phyloP scores from a whole-genome alignment of 805 yeast genomes.

The Isabelozyma heimii region DNA sequence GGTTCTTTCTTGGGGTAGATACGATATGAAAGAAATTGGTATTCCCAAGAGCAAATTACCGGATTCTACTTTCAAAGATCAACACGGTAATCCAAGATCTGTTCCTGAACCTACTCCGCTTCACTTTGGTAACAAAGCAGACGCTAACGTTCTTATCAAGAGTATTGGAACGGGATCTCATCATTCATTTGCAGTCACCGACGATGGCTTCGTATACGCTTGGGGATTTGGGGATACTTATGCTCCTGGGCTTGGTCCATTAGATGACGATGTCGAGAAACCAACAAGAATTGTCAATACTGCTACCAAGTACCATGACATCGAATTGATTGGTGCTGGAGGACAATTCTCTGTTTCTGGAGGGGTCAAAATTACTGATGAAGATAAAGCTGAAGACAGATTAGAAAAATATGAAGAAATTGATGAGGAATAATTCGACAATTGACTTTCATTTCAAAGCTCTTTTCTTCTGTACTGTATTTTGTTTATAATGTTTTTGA shows the following conservation, averaged over 20 bases:
- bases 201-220: constrained; percentile 80
- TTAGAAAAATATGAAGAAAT: constrained; percentile 51
- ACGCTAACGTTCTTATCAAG: constrained; percentile 32
- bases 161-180: constrained; percentile 82
- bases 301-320: constrained; percentile 80
- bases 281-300: constrained; percentile 93
- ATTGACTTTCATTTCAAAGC: not conserved
- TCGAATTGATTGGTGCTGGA: constrained; percentile 81
- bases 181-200: constrained; percentile 83
- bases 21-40: constrained; percentile 92
- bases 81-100: constrained; percentile 75
- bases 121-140: constrained; percentile 23
- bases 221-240: constrained; percentile 99
- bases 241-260: constrained; percentile 93
- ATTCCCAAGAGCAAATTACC: constrained; percentile 67
- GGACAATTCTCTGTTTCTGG: constrained; percentile 94
- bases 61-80: constrained; percentile 69
- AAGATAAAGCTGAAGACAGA: constrained; percentile 46
- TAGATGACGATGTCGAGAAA: constrained; percentile 78
- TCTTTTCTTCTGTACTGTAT: constrained; percentile 1
- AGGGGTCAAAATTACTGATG: constrained; percentile 64
- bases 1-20: constrained; percentile 83
- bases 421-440: constrained; percentile 27
- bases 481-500: not conserved
- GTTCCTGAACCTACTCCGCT: constrained; percentile 82